Evolutionary conservation across 495 filamentous ascomycete genomes (phyloP).

Genomic region (Aspergillus ellipticus): DNA sequence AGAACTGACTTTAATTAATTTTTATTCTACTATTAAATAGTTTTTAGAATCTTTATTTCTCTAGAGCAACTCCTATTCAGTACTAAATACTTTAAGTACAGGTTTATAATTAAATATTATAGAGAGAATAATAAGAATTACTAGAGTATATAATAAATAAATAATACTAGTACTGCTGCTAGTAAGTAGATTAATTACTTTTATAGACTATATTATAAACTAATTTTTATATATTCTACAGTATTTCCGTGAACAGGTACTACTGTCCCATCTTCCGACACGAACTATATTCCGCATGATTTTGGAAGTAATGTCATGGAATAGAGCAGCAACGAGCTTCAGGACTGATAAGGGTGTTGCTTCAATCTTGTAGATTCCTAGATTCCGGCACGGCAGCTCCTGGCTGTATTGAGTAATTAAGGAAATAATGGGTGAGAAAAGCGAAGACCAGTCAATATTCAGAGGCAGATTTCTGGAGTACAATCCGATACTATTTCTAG

Average conservation of each 20-base stretch:
- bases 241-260: not conserved
- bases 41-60: not conserved
- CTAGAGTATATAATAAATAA: not conserved
- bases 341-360: not conserved
- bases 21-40: not conserved
- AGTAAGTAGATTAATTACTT: constrained; percentile 4
- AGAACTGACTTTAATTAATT: not conserved
- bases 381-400: not conserved
- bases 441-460: constrained; percentile 3
- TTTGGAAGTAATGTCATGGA: constrained; percentile 1
- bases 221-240: not conserved
- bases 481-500: constrained; percentile 3
- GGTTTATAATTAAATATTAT: not conserved
- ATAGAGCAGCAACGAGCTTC: not conserved
- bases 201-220: constrained; percentile 1
- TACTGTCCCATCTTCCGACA: not conserved
- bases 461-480: constrained; percentile 2
- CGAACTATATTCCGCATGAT: constrained; percentile 3
- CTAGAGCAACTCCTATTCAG: not conserved
- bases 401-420: constrained; percentile 3
- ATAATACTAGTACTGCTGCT: not conserved
- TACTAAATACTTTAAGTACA: not conserved
- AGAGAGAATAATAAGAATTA: not conserved
- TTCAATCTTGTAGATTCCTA: not conserved
- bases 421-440: not conserved